phyloP scores from a whole-genome alignment of 2,329 filamentous ascomycete genomes.

The Torrubiellomyces zombiae region DNA sequence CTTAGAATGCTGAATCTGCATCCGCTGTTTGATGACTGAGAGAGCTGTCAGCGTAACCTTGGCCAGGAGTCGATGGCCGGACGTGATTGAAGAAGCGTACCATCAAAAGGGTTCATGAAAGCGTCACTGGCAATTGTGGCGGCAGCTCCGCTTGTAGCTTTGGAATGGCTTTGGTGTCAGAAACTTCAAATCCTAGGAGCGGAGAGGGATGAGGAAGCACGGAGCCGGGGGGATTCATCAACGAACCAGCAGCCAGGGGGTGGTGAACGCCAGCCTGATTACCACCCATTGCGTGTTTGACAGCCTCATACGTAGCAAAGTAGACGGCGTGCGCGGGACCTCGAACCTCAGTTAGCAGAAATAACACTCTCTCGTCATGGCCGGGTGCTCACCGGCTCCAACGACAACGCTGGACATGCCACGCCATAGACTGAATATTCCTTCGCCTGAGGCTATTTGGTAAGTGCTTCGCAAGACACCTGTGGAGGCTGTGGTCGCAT shows the following conservation, averaged over 20 bases:
- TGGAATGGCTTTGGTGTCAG: background rate
- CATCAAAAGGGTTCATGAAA: conserved; percentile 98
- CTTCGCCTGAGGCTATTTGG: conserved; percentile 81
- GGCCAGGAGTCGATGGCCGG: background rate
- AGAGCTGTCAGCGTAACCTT: background rate
- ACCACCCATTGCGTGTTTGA: conserved; percentile 90
- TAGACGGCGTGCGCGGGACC: conserved; percentile 95
- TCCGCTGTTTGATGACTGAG: conserved; percentile 94
- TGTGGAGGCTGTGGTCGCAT: conserved; percentile 64
- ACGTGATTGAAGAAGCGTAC: conserved; percentile 34
- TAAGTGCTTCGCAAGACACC: conserved; percentile 85
- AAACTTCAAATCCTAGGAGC: too few relatives aligned
- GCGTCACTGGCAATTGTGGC: conserved; percentile 96
- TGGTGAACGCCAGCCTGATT: conserved; percentile 81
- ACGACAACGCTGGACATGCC: conserved; percentile 93
- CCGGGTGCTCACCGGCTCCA: conserved; percentile 57
- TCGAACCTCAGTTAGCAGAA: too few relatives aligned
- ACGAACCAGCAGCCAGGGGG: conserved; percentile 74
- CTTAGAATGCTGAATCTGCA: conserved; percentile 94
- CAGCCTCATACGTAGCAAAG: conserved; percentile 93
- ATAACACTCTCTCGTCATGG: too few relatives aligned
- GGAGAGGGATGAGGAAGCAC: background rate
- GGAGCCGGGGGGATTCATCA: too few relatives aligned
- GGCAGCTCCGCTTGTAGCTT: conserved; percentile 82
- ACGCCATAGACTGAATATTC: conserved; percentile 82